Percentiles rank a stretch among this genome's conserved stretches.
Conservation (phyloP, 495 filamentous ascomycete species). For the Neurospora hispaniola region DNA sequence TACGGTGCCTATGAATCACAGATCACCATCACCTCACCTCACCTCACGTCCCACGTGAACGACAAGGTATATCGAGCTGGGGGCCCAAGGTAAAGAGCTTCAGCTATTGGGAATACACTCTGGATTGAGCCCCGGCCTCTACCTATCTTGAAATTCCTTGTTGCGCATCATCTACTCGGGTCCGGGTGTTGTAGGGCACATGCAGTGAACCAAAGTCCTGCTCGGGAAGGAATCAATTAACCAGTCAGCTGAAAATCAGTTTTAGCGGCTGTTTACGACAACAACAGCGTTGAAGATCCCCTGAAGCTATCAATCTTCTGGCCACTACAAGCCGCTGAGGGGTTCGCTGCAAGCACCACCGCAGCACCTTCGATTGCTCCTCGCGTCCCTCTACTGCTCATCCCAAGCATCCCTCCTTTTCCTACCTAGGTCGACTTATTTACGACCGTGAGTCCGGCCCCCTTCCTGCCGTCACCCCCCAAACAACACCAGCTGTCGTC, state of each 20-base stretch:
- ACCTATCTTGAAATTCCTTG: background rate
- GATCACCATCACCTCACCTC: background rate
- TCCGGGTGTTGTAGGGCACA: background rate
- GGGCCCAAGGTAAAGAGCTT: background rate
- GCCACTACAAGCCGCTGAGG: background rate
- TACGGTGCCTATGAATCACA: background rate
- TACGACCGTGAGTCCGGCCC: constrained; percentile 7
- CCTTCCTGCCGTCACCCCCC: constrained; percentile 16
- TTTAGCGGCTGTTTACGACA: background rate
- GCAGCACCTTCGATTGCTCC: background rate
- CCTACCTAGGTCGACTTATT: background rate
- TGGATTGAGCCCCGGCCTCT: background rate
- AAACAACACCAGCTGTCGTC: constrained; percentile 8
- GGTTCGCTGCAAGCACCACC: background rate
- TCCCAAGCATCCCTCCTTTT: background rate
- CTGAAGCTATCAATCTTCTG: background rate
- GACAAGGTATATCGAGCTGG: background rate
- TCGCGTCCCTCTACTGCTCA: background rate
- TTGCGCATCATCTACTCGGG: background rate
- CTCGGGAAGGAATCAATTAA: background rate
- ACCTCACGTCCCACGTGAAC: background rate
- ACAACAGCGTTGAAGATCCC: background rate
- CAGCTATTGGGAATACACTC: background rate
- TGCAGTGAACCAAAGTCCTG: background rate
- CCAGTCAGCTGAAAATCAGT: background rate